Base-by-base conservation (phyloP, 495 filamentous ascomycete genomes). In the Cetradonia linearis region DNA sequence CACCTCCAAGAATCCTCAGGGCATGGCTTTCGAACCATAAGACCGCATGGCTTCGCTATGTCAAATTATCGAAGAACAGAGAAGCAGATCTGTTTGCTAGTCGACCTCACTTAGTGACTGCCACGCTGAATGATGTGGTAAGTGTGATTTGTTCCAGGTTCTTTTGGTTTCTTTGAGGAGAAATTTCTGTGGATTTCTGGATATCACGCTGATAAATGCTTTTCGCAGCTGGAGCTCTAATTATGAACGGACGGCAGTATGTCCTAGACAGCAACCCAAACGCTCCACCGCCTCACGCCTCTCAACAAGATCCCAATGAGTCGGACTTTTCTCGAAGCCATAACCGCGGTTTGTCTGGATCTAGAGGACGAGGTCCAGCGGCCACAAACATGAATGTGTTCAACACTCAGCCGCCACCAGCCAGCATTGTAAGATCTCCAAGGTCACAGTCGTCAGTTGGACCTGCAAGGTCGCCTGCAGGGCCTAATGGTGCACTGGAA, bases 401-500 rank as follows among this genome's bases (percentile, higher is more conserved):
- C 52, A 74, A 73, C 53, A 56, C 76, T 57, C 77, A 77, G 69
- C 70, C 77, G 58, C 75, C 72, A 52, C 59, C 62, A 59, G 40
- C 62, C 47, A 38, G 65, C 58, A 57, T 40, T 64, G 60, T 72
- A 70, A 65, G 74, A 71, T 67, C 79, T 70, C 67, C 77, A 73
- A 69, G 73, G 55, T 82, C 81, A 58, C 79, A 81, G 62, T 81
- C 81, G 56, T 79, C 78, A 58, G 76, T 80, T 50, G 77, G 81
- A 50, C 59, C 69, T 54, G 69, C 61, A 38, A 73, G 76, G 18
- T 72, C 75, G 40, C 65, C 67, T 52, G 64, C 70, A 67, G 77
- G 73, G 65, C 72, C 82, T 62, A 78, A 80, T 69, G 76, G 65
- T 42, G 72, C 73, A 61, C 74, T 89, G 64, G 90, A 93, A 70